Evolutionary conservation across 768 basidiomycete species (phyloP).

Genomic region (Tylopilus felleus): DNA sequence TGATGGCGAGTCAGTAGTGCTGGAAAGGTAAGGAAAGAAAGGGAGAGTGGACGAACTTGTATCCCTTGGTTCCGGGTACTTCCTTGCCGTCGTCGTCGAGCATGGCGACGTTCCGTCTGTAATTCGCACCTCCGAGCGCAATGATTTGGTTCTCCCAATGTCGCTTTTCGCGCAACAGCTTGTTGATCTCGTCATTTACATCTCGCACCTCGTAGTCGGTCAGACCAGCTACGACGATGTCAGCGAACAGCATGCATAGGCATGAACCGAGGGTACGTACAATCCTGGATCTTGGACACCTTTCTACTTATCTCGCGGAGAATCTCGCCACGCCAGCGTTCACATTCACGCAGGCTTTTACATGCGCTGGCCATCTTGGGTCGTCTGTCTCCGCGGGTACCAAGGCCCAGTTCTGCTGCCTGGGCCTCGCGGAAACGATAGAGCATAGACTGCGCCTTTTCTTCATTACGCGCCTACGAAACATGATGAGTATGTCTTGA

Average conservation of each 20-base stretch:
- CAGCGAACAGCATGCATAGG: neutral
- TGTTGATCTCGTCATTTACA: slow-evolving; percentile 97
- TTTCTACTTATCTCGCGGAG: slow-evolving; percentile 92
- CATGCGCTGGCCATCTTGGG: slow-evolving; percentile 91
- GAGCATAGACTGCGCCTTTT: slow-evolving; percentile 94
- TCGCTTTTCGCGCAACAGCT: slow-evolving; percentile 87
- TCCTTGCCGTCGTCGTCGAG: slow-evolving; percentile 93
- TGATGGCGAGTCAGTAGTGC: neutral
- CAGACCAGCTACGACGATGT: slow-evolving; percentile 68
- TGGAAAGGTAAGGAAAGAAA: neutral
- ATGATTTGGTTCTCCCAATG: slow-evolving; percentile 99
- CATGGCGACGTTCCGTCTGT: slow-evolving; percentile 91
- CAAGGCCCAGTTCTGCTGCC: slow-evolving; percentile 91
- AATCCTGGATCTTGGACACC: slow-evolving; percentile 96
- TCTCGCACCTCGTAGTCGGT: slow-evolving; percentile 96
- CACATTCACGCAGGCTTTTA: slow-evolving; percentile 89
- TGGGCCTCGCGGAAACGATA: slow-evolving; percentile 97
- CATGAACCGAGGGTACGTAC: slow-evolving; percentile 42
- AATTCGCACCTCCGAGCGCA: slow-evolving; percentile 94
- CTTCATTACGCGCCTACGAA: slow-evolving; percentile 89
- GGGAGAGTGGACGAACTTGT: slow-evolving; percentile 65
- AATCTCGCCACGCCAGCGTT: slow-evolving; percentile 95
- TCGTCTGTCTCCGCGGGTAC: slow-evolving; percentile 77
- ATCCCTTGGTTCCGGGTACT: slow-evolving; percentile 94
- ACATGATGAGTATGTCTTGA: neutral